Evolutionary conservation across 2,329 filamentous ascomycete species (phyloP), one percentile per base, ranked within the genome.

Genomic region (Phaeoacremonium minimum): DNA sequence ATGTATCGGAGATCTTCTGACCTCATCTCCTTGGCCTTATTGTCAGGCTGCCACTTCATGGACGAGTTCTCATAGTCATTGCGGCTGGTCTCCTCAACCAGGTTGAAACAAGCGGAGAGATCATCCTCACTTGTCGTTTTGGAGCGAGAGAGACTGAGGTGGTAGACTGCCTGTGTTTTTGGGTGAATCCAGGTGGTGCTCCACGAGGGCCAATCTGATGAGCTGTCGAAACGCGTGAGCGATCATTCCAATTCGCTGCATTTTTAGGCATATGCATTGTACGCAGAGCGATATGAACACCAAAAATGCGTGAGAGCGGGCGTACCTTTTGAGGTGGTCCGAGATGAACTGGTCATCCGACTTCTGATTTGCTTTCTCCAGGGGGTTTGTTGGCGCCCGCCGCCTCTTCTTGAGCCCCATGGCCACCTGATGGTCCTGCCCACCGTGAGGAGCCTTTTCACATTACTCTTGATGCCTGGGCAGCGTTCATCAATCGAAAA

Each of bases 1-100:
- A 89, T 63, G 54, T 87, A 90, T 30, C 81, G 73, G 56, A 90
- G 73, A 39, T 81, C 79, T 0, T 66, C 57, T 5, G 83, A 75
- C 41, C 63, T 63, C 85, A 90, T 88, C 64, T 90, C 85, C 11
- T 60, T 60, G 35, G 64, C 62, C 63, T 89, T 90, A 30, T 64
- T 62, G 4, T 46, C 55, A 0, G 73, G 70, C 32, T 79, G 71
- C 85, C 85, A 90, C 32, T 80, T 80, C 1, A 60, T 52, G 6
- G 66, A 67, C 3, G 83, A 86, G 13, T 58, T 56, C 37, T 75
- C 73, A 55, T 90, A 90, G 56, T 83, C 77, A 6, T 61, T 50
- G 12, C 67, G 64, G 47, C 82, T 87, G 0, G 85, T 88, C 33
- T 66, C 58, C 42, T 82, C 70, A 35, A 90, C 67, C 17, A 83